Base-by-base conservation (phyloP, 2,329 filamentous ascomycete species). In the Exophiala xenobiotica region DNA sequence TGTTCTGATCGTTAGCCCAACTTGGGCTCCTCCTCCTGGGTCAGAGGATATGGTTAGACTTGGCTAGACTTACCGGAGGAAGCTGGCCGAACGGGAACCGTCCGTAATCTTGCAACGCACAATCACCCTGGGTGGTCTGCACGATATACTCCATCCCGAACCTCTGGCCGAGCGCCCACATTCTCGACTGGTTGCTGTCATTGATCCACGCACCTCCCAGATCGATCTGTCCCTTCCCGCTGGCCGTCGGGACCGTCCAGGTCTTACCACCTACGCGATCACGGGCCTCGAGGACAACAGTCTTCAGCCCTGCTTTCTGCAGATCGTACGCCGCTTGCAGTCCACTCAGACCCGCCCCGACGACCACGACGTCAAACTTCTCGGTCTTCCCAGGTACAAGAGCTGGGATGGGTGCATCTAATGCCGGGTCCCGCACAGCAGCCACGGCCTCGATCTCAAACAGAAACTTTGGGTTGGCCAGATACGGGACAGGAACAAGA, bases 171-270 rank as follows among this genome's bases (percentile, higher is more conserved):
- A 63, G 59, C 2, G 61, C 65, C 51, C 64, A 74, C 45, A 81
- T 73, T 2, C 65, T 65, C 19, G 58, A 64, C 56, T 83, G 80
- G 41, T 74, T 78, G 1, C 65, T 72, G 43, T 81, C 75, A 55
- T 83, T 83, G 54, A 82, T 75, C 81, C 80, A 83, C 0, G 77
- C 78, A 0, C 78, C 80, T 2, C 80, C 80, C 0, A 81, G 60
- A 18, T 83, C 80, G 6, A 75, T 68, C 11, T 57, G 51, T 14
- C 64, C 60, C 6, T 44, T 53, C 9, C 56, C 56, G 7, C 53
- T 49, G 11, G 54, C 47, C 3, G 54, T 50, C n/a, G 55, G 44
- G 3, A 61, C 37, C 1, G 49, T 65, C 63, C 63, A 70, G 0
- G 64, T 69, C 51, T 71, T 71, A 2, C 72, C 73, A 4, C 72